A percentile compares a stretch with the other conserved stretches of the same genome.
phyloP scores from a whole-genome alignment of 2,329 filamentous ascomycete genomes.

The Phialocephala sp. region DNA sequence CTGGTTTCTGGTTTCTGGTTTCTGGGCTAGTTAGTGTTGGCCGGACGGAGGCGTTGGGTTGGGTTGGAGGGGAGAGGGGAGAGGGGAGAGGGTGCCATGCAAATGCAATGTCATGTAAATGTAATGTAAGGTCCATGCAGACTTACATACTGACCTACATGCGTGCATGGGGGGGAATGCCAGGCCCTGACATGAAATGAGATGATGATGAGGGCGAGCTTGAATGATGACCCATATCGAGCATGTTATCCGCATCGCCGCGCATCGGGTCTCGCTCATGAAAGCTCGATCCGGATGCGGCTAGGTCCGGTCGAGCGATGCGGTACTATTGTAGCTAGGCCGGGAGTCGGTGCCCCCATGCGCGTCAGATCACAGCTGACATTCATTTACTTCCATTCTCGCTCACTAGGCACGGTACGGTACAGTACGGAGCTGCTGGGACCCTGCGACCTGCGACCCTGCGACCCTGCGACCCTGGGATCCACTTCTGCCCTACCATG shows the following conservation, averaged over 20 bases:
- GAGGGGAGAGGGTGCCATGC: neutral
- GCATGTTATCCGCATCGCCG: neutral
- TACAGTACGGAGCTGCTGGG: neutral
- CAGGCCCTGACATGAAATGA: constrained; percentile 16
- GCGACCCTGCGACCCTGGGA: no score
- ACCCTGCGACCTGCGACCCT: no score
- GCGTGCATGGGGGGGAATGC: neutral
- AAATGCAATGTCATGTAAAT: constrained; percentile 18
- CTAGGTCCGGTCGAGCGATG: no score
- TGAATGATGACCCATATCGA: neutral
- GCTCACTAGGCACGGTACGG: no score
- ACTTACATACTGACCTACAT: no score
- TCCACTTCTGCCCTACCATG: constrained; percentile 11
- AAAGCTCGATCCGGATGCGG: no score
- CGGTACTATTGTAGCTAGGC: no score
- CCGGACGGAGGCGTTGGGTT: no score
- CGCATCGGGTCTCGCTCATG: neutral
- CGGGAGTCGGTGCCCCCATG: neutral
- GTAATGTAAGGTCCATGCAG: constrained; percentile 1
- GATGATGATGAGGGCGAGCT: neutral
- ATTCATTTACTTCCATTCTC: neutral
- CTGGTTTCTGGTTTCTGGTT: no score
- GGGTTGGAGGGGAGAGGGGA: neutral
- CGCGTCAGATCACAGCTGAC: constrained; percentile 25
- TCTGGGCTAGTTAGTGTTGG: no score